phyloP scores from a whole-genome alignment of 2,329 filamentous ascomycete species.

The Hypoxylon sp. region DNA sequence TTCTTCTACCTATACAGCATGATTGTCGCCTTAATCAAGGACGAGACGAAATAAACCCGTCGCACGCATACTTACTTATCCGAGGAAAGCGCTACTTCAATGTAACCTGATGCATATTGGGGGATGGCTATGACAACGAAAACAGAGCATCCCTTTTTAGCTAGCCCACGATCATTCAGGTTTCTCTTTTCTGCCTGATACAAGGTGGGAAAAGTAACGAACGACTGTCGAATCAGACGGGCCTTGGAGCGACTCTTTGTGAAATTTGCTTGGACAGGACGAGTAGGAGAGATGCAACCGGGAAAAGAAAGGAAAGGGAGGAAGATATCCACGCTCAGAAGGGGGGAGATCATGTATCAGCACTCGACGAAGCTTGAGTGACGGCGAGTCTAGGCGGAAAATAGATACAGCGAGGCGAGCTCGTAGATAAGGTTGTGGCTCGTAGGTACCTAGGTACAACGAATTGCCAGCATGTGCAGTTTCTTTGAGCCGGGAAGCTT shows the following conservation, averaged over 20 bases:
- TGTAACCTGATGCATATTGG: slow-evolving; percentile 23
- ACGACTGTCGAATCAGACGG: slow-evolving; percentile 22
- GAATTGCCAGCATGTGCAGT: slow-evolving; percentile 25
- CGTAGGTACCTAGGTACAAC: slow-evolving; percentile 16
- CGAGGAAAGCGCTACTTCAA: slow-evolving; percentile 14
- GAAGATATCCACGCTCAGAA: slow-evolving; percentile 5
- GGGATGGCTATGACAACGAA: slow-evolving; percentile 11
- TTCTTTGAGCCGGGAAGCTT: slow-evolving; percentile 23
- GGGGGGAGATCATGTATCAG: neutral
- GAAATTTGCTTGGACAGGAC: slow-evolving; percentile 33
- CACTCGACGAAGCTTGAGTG: slow-evolving; percentile 13
- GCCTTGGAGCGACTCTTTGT: slow-evolving; percentile 21
- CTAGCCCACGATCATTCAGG: slow-evolving; percentile 26
- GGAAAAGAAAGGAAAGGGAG: slow-evolving; percentile 14
- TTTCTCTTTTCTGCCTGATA: slow-evolving; percentile 11
- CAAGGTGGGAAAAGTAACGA: slow-evolving; percentile 9
- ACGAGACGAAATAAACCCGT: slow-evolving; percentile 81
- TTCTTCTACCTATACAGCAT: slow-evolving; percentile 99
- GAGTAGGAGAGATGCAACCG: slow-evolving; percentile 5
- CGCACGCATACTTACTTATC: neutral
- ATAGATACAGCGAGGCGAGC: slow-evolving; percentile 13
- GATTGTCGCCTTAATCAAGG: slow-evolving; percentile 95
- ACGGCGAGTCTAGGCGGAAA: slow-evolving; percentile 3
- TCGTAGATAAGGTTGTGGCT: slow-evolving; percentile 16
- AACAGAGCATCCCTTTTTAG: slow-evolving; percentile 28